Evolutionary conservation across 2,329 filamentous ascomycete genomes (phyloP).

Genomic region (Cercospora zeina): DNA sequence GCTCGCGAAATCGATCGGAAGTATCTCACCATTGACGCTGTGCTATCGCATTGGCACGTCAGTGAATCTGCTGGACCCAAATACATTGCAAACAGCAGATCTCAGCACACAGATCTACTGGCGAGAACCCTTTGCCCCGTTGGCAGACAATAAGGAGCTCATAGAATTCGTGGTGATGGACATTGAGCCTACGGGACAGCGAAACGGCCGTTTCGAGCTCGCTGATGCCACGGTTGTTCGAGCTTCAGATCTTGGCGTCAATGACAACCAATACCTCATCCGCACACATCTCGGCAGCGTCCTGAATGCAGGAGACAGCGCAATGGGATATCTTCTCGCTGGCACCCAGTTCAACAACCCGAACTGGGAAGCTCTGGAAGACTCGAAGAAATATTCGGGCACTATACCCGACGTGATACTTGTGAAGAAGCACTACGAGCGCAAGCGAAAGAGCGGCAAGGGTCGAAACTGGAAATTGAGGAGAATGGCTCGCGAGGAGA

Average conservation of each 20-base stretch:
- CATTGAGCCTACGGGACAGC: slow-evolving; percentile 74
- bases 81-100: slow-evolving; percentile 87
- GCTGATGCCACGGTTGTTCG: slow-evolving; percentile 86
- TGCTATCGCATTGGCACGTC: slow-evolving; percentile 88
- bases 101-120: slow-evolving; percentile 82
- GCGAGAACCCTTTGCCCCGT: slow-evolving; percentile 79
- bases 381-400: slow-evolving; percentile 71
- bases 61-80: slow-evolving; percentile 84
- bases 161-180: slow-evolving; percentile 95
- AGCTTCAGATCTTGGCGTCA: slow-evolving; percentile 80
- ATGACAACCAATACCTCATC: slow-evolving; percentile 85
- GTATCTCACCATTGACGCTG: slow-evolving; percentile 81
- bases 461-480: slow-evolving; percentile 87
- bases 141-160: slow-evolving; percentile 81
- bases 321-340: slow-evolving; percentile 87
- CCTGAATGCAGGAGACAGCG: slow-evolving; percentile 85
- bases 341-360: slow-evolving; percentile 91
- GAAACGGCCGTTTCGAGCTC: slow-evolving; percentile 78
- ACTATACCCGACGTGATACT: slow-evolving; percentile 88
- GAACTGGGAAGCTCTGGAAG: slow-evolving; percentile 79
- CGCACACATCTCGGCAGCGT: slow-evolving; percentile 86
- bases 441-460: slow-evolving; percentile 65
- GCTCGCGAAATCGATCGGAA: slow-evolving; percentile 81
- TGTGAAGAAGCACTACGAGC: slow-evolving; percentile 95
- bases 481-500: slow-evolving; percentile 88